These are phyloP conservation scores for Effrenium voratum DNA, from an alignment of 73 alveolate genomes.

Conservation along the genomic window DNA sequence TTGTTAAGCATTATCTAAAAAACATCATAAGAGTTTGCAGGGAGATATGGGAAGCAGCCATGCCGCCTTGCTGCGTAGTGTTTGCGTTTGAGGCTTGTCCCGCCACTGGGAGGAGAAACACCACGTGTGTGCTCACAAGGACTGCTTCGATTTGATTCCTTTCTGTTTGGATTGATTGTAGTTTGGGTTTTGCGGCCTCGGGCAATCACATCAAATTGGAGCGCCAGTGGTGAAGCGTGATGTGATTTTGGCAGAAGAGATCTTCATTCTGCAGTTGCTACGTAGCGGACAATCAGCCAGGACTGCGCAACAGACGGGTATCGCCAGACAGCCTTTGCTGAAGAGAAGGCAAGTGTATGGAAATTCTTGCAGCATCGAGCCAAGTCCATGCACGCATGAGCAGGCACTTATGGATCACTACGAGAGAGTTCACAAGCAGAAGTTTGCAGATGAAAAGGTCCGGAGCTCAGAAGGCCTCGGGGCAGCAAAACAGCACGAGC, in stretches of 20 bases:
- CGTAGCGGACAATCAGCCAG: too few relatives aligned
- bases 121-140: conserved; percentile 75
- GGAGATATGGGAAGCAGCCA: not conserved
- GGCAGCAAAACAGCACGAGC: too few relatives aligned
- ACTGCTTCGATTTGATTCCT: not conserved
- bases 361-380: not conserved
- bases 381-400: not conserved
- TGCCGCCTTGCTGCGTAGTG: too few relatives aligned
- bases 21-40: not conserved
- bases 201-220: too few relatives aligned
- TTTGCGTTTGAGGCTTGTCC: conserved; percentile 17
- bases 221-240: too few relatives aligned
- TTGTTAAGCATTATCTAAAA: too few relatives aligned
- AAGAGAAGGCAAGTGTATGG: conserved; percentile 21
- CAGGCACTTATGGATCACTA: conserved; percentile 84
- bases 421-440: conserved; percentile 62
- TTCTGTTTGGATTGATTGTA: not conserved
- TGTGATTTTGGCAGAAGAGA: too few relatives aligned
- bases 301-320: conserved; percentile 76
- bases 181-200: too few relatives aligned
- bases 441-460: conserved; percentile 52
- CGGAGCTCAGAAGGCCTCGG: too few relatives aligned
- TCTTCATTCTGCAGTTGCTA: too few relatives aligned
- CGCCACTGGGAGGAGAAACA: conserved; percentile 66
- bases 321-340: conserved; percentile 72